phyloP scores from a whole-genome alignment of 2,329 filamentous ascomycete genomes.

The Botrytis deweyae region DNA sequence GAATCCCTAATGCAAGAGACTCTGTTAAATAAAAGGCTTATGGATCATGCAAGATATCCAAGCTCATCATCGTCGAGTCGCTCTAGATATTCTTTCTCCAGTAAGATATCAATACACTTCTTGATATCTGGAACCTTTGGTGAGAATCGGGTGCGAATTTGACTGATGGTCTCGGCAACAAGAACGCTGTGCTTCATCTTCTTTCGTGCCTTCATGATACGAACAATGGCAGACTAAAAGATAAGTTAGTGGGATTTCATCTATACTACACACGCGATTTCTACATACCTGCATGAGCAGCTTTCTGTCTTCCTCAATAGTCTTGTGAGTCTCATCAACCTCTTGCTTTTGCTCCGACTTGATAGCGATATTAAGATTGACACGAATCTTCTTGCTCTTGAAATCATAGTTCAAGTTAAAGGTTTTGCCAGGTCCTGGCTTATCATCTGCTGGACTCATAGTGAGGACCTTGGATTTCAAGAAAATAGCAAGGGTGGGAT shows the following conservation, averaged over 20 bases:
- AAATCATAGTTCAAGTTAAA: slow-evolving; percentile 92
- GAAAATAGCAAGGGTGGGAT: slow-evolving; percentile 81
- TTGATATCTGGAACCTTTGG: slow-evolving; percentile 96
- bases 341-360: slow-evolving; percentile 97
- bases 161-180: slow-evolving; percentile 91
- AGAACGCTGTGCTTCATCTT: slow-evolving; percentile 97
- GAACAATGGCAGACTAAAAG: slow-evolving; percentile 87
- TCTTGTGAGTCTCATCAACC: slow-evolving; percentile 97
- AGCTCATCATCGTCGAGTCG: slow-evolving; percentile 91
- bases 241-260: slow-evolving; percentile 36
- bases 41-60: slow-evolving; percentile 79
- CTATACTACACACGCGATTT: background rate
- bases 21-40: background rate
- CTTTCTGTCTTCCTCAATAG: slow-evolving; percentile 97
- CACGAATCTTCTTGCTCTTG: slow-evolving; percentile 97
- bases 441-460: slow-evolving; percentile 68
- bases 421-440: slow-evolving; percentile 72
- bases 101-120: slow-evolving; percentile 97
- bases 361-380: slow-evolving; percentile 93
- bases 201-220: slow-evolving; percentile 99
- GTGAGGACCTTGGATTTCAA: slow-evolving; percentile 89
- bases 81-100: slow-evolving; percentile 99
- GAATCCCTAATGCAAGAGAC: slow-evolving; percentile 12
- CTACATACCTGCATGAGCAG: slow-evolving; percentile 86
- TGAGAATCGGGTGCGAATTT: slow-evolving; percentile 89